Percentiles rank a stretch among this genome's conserved stretches.
Conservation (phyloP, 1,284 basidiomycete genomes). For the Pterulicium gracile region DNA sequence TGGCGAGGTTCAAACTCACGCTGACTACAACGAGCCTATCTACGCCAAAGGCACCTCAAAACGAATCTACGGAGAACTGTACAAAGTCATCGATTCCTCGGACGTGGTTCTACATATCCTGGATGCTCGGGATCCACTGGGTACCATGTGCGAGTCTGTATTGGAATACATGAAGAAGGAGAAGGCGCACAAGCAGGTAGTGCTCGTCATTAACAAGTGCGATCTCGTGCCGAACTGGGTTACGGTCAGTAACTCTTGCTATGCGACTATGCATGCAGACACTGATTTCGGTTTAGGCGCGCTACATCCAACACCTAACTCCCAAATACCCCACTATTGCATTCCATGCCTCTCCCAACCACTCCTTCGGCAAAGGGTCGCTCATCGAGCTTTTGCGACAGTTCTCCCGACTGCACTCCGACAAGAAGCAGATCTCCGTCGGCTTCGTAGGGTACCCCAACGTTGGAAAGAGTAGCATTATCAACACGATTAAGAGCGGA, state of each 20-base stretch:
- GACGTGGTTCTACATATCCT: conserved; percentile 95
- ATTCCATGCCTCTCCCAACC: conserved; percentile 98
- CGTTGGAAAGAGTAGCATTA: conserved; percentile 94
- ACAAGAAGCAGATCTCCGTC: conserved; percentile 99
- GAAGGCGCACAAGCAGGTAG: conserved; percentile 95
- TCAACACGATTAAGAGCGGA: conserved; percentile 98
- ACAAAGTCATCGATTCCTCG: conserved; percentile 99
- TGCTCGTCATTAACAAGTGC: conserved; percentile 97
- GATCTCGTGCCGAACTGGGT: conserved; percentile 99
- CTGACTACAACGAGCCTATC: conserved; percentile 76
- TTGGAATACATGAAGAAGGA: conserved; percentile 93
- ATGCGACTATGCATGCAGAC: conserved; percentile 9
- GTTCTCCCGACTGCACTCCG: conserved; percentile 93
- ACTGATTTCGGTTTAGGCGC: conserved; percentile 47
- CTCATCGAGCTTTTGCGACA: conserved; percentile 95
- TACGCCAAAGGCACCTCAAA: conserved; percentile 89
- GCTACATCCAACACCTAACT: conserved; percentile 94
- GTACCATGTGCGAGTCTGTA: conserved; percentile 95
- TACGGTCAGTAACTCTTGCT: conserved; percentile 45
- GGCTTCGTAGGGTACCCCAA: conserved; percentile 99
- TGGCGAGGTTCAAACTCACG: conserved; percentile 48
- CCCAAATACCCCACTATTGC: conserved; percentile 93
- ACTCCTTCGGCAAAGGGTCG: conserved; percentile 98
- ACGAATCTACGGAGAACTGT: conserved; percentile 95
- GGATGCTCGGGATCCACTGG: conserved; percentile 93